phyloP scores from a whole-genome alignment of 306 rosid genomes.

The Pyrus betulifolia region DNA sequence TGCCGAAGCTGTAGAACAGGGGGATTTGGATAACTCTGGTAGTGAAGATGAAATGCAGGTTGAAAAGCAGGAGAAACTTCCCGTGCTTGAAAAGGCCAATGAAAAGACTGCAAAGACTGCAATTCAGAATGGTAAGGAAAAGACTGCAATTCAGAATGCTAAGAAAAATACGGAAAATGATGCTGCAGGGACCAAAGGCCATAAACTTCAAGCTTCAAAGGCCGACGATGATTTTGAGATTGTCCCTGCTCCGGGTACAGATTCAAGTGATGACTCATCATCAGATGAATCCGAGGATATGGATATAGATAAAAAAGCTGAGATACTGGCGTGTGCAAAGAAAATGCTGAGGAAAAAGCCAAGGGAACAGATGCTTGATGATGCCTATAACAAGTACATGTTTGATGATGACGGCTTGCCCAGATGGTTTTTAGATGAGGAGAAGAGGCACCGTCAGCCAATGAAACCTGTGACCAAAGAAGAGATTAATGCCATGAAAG shows the following conservation, averaged over 20 bases:
- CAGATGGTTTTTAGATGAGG: conserved; percentile 85
- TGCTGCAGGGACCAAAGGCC: conserved; percentile 7
- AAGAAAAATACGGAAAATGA: conserved; percentile 22
- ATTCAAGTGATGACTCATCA: conserved; percentile 73
- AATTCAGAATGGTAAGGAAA: neutral
- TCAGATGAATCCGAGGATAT: conserved; percentile 53
- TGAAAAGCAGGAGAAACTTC: conserved; percentile 27
- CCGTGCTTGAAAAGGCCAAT: conserved; percentile 24
- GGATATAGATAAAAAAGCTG: conserved; percentile 51
- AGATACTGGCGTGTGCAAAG: conserved; percentile 74
- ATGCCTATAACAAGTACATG: conserved; percentile 80
- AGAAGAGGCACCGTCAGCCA: conserved; percentile 60
- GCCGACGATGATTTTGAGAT: conserved; percentile 54
- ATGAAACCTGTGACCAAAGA: conserved; percentile 76
- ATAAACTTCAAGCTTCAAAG: conserved; percentile 31
- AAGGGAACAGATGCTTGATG: conserved; percentile 63
- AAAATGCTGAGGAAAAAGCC: conserved; percentile 77
- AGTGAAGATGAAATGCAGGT: conserved; percentile 66
- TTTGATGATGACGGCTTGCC: conserved; percentile 76
- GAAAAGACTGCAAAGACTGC: conserved; percentile 24
- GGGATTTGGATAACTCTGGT: conserved; percentile 44
- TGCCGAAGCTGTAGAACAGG: conserved; percentile 72
- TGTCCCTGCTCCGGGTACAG: conserved; percentile 78
- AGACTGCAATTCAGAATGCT: conserved; percentile 9
- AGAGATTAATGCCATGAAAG: conserved; percentile 74